phyloP scores from a whole-genome alignment of 176 grass and related monocot genomes.

The Thalia dealbata region DNA sequence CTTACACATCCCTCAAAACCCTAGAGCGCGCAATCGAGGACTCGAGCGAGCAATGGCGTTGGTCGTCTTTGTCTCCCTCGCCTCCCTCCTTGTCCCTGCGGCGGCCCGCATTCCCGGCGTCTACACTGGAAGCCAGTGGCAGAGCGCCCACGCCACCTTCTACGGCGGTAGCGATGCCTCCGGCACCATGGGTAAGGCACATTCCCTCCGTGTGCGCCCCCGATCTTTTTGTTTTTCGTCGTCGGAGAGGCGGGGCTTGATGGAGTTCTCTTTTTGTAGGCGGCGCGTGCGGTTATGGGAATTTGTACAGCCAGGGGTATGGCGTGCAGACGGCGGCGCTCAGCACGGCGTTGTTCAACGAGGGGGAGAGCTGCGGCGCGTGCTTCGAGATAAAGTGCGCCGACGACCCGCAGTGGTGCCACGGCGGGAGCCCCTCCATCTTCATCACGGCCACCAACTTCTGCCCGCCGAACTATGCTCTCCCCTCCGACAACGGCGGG shows the following conservation, averaged over 20 bases:
- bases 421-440: constrained; percentile 24
- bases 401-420: constrained; percentile 47
- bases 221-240: not conserved
- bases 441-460: constrained; percentile 69
- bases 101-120: not conserved
- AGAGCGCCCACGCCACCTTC: constrained; percentile 2
- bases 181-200: constrained; percentile 6
- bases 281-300: constrained; percentile 5
- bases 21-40: too few relatives aligned
- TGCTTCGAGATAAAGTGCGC: constrained; percentile 76
- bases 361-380: constrained; percentile 44
- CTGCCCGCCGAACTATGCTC: constrained; percentile 66
- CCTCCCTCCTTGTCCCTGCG: not conserved
- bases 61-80: not conserved
- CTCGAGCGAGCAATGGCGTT: not conserved
- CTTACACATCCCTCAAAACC: not conserved
- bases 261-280: not conserved
- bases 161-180: constrained; percentile 8
- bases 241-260: not conserved
- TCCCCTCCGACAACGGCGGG: constrained; percentile 39
- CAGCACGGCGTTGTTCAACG: constrained; percentile 51
- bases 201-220: not conserved
- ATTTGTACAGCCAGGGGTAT: constrained; percentile 44
- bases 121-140: constrained; percentile 1
- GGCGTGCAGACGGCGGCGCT: constrained; percentile 66